Base-by-base conservation (phyloP, 106 monocot species). In the Posidonia australis region DNA sequence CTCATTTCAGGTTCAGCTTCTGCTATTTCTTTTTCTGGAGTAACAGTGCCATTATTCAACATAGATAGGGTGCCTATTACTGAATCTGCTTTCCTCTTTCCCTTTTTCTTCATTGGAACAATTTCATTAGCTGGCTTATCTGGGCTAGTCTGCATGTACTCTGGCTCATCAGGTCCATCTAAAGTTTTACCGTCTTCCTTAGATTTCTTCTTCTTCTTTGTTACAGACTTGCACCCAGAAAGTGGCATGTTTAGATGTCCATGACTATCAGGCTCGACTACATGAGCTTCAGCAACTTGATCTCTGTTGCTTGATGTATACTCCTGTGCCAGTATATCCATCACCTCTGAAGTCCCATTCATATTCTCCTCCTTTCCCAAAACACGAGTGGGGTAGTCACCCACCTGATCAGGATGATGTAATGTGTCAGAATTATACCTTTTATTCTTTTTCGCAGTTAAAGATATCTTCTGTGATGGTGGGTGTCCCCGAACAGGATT, bases 201-300 rank as follows among this genome's bases (percentile, higher is more conserved):
- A 27, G 63, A 60, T 69, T 77, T 98, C 67, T 72, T 65, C 67
- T 78, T 98, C 78, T 78, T 98, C 78, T 85, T 98, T 24, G 70
- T 24, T 24, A 52, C 45, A 24, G 74, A 65, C 54, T 63, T 81
- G 78, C 78, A 84, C 4, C 56, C 64, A 64, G 54, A 9, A 13
- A 79, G 49, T 49, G 77, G 72, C 60, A 74, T 60, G 62, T 29
- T 72, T 48, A 63, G 14, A 9, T 51, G 73, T 58, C 60, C 85
- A 63, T 72, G 60, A 53, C 14, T 43, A 67, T 67, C 68, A 67
- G 66, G 49, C 27, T 76, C 74, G 64, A 49, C 48, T 59, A 25
- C 29, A 46, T 42, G 21, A 53, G 51, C 45, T 46, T 77, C 49
- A n/a, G 44, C 21, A 44, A 60, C 29, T 58, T 67, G 58, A 19